These are phyloP conservation scores for Umbelopsis isabellina DNA, from an alignment of 192 early-diverging fungal species.

Conservation along the genomic window DNA sequence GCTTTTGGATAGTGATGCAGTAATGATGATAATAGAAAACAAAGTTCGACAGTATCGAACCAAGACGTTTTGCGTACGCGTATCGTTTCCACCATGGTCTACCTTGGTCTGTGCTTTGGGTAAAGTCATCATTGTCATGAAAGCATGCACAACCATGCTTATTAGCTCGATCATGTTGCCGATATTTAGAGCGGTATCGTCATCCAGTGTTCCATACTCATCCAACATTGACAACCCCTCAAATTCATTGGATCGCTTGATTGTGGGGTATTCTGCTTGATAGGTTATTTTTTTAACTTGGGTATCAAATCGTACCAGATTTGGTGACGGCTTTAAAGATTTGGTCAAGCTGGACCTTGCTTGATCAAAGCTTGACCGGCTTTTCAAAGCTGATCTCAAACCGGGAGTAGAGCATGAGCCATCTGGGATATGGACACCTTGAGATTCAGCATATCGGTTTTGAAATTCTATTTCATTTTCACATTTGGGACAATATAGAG, in stretches of 20 bases:
- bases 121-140: background rate
- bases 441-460: conserved; percentile 15
- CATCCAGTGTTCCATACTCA: background rate
- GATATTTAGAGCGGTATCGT: background rate
- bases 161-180: background rate
- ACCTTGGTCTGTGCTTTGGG: conserved; percentile 10
- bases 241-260: background rate
- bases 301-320: conserved; percentile 16
- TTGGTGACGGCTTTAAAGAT: background rate
- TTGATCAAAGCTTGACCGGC: background rate
- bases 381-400: background rate
- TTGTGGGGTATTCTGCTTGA: conserved; percentile 15
- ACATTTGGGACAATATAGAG: conserved; percentile 14
- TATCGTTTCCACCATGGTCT: background rate
- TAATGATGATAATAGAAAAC: background rate
- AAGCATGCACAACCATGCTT: background rate
- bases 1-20: conserved; percentile 5
- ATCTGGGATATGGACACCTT: background rate
- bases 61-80: background rate
- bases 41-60: conserved; percentile 16
- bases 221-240: background rate
- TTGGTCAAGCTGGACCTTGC: background rate
- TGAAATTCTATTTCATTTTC: conserved; percentile 18
- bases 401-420: background rate
- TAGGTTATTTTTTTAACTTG: conserved; percentile 9